Evolutionary conservation across 805 yeast species (phyloP), one percentile per base, ranked within the genome.

Genomic region (Saccharomycopsis vini): DNA sequence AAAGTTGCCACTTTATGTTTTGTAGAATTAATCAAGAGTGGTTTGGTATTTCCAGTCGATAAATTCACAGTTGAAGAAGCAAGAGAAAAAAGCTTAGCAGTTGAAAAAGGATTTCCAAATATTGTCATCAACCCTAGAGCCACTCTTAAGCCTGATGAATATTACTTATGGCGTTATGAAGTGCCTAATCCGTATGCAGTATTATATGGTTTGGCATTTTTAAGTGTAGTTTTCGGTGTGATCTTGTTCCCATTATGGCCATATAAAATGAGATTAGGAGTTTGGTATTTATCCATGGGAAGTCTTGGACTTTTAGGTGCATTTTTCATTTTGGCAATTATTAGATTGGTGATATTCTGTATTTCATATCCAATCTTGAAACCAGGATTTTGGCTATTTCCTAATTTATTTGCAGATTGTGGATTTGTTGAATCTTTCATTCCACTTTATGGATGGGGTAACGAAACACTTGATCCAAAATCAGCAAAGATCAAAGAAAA

Each of bases 161-260:
- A 92, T 63, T 86, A 76, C 57, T 77, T 79, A 36, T 92, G 97
- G 97, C 69, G 76, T 43, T 88, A 78, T 64, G 75, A 74, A 46
- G 82, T 83, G 40, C 78, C 83, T 22, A 81, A 77, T 54, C 81
- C 88, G 40, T 41, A 61, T 9, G 69, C 65, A 30, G 58, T 76
- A 37, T 59, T 77, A 35, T 78, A 78, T 54, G 81, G 85, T 5
- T 71, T 79, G 2, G 69, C 83, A 51, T 79, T 82, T 22, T 63
- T 90, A 18, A 75, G 73, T 5, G 81, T 75, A 19, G 70, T 82
- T 3, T 76, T 82, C 52, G 68, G 75, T 2, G 59, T 81, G 24
- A 77, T 84, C 29, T 66, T 83, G 56, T 92, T 87, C 79, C 98
- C 97, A 50, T 71, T 92, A 56, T 92, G 98, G 98, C 98, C 98